These are phyloP conservation scores for Saccharomyces paradoxus DNA, from an alignment of 805 yeast species.

Conservation along the genomic window DNA sequence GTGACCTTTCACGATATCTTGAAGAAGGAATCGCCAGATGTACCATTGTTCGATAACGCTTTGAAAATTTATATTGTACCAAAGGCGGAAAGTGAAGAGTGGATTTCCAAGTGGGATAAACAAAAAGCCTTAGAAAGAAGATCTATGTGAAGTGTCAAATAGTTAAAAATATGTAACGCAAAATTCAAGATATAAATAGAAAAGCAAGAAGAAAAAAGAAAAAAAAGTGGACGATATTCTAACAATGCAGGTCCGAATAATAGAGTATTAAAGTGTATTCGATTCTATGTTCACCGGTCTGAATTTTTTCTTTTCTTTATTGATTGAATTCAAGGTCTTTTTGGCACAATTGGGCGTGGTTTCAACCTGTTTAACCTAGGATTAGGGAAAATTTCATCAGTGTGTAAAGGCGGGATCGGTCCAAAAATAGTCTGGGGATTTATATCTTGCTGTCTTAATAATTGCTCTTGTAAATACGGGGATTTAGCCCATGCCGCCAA, in stretches of 20 bases:
- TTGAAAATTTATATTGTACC: conserved; percentile 75
- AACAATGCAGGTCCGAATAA: neutral
- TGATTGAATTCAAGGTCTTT: conserved; percentile 1
- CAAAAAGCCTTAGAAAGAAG: conserved; percentile 47
- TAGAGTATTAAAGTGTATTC: neutral
- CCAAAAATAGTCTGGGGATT: conserved; percentile 72
- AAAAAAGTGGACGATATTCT: neutral
- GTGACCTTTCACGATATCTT: conserved; percentile 57
- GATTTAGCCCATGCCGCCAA: conserved; percentile 57
- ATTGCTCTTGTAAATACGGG: conserved; percentile 42
- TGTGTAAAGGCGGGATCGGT: conserved; percentile 57
- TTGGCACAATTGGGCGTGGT: conserved; percentile 46
- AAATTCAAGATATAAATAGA: neutral
- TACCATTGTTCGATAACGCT: conserved; percentile 71
- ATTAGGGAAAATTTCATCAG: conserved; percentile 56
- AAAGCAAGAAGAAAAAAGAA: neutral
- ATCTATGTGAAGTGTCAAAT: conserved; percentile 2
- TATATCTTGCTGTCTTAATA: conserved; percentile 40
- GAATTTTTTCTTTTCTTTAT: conserved; percentile 3
- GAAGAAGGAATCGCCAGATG: conserved; percentile 50
- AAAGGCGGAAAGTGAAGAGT: conserved; percentile 49
- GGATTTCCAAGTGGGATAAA: conserved; percentile 65
- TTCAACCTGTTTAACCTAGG: conserved; percentile 42
- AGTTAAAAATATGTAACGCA: neutral
- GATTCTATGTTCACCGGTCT: neutral